These are phyloP conservation scores for Sarcodon sp. DNA, from an alignment of 768 basidiomycete species.

Conservation along the genomic window DNA sequence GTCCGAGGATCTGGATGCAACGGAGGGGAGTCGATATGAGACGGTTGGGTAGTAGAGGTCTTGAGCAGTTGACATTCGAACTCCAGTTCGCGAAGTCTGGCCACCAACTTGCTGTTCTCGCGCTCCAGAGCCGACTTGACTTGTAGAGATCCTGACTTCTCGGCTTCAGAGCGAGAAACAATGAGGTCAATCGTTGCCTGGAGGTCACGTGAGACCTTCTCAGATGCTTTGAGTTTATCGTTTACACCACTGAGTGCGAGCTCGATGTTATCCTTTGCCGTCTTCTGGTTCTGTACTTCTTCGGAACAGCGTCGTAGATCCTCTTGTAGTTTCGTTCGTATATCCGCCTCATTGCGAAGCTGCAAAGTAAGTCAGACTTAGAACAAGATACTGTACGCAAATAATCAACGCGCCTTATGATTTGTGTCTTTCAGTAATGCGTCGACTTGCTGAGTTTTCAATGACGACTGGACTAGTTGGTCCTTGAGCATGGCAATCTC, in stretches of 20 bases:
- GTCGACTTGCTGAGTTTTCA: conserved; percentile 21
- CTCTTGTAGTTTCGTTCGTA: conserved; percentile 39
- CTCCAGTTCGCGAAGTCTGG: conserved; percentile 47
- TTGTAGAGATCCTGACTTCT: conserved; percentile 14
- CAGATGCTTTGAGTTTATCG: conserved; percentile 37
- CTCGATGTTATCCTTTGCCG: conserved; percentile 38
- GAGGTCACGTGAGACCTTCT: conserved; percentile 37
- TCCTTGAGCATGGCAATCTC: conserved; percentile 20
- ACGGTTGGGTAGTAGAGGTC: neutral
- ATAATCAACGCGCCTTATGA: conserved; percentile 18
- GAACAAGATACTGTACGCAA: neutral
- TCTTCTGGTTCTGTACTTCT: conserved; percentile 42
- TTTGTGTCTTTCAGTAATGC: conserved; percentile 21
- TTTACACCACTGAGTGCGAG: conserved; percentile 32
- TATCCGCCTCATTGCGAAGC: conserved; percentile 45
- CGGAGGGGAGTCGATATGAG: conserved; percentile 4
- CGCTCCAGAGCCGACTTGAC: conserved; percentile 34
- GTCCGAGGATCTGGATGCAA: conserved; percentile 19
- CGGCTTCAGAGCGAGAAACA: conserved; percentile 36
- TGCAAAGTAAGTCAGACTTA: conserved; percentile 14
- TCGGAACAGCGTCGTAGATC: conserved; percentile 35
- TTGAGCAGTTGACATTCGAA: conserved; percentile 7
- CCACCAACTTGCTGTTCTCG: conserved; percentile 45
- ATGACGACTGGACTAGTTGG: conserved; percentile 22
- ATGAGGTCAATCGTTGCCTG: conserved; percentile 42